These are phyloP conservation scores for Nannochloris sp. DNA, from an alignment of 139 green algal species.

Conservation along the genomic window DNA sequence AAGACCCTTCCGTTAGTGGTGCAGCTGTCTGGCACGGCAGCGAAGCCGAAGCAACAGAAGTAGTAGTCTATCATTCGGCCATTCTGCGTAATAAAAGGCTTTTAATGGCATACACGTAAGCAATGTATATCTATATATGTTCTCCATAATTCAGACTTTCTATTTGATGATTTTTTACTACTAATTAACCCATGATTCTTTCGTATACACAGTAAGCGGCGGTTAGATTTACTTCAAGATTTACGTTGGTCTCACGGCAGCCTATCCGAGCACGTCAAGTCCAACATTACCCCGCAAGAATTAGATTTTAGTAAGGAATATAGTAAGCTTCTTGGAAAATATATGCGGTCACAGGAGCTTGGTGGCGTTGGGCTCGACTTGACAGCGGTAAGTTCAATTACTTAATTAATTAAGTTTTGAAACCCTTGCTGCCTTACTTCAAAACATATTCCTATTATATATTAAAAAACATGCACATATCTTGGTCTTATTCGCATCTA, in stretches of 20 bases:
- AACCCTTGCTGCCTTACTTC: neutral
- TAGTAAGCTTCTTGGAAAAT: conserved; percentile 35
- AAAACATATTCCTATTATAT: neutral
- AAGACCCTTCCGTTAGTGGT: neutral
- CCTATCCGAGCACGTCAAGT: conserved; percentile 31
- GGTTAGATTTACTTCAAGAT: conserved; percentile 34
- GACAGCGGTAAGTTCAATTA: conserved; percentile 31
- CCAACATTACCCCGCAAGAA: conserved; percentile 36
- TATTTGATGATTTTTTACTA: conserved; percentile 5
- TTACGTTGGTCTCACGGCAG: conserved; percentile 40
- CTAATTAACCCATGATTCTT: neutral
- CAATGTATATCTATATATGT: neutral
- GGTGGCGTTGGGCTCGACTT: conserved; percentile 41
- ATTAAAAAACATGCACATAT: neutral
- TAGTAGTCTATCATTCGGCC: conserved; percentile 44
- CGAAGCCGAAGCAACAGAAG: conserved; percentile 34
- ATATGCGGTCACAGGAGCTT: conserved; percentile 22
- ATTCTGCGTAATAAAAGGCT: conserved; percentile 55
- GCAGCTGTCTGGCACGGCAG: conserved; percentile 15
- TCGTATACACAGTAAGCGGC: conserved; percentile 30
- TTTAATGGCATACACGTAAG: conserved; percentile 43
- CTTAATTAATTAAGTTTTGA: conserved; percentile 3
- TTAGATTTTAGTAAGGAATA: conserved; percentile 36
- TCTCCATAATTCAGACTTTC: neutral
- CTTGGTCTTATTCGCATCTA: neutral